phyloP scores from a whole-genome alignment of 139 green algal genomes.

The Chlamydomonas asymmetrica region DNA sequence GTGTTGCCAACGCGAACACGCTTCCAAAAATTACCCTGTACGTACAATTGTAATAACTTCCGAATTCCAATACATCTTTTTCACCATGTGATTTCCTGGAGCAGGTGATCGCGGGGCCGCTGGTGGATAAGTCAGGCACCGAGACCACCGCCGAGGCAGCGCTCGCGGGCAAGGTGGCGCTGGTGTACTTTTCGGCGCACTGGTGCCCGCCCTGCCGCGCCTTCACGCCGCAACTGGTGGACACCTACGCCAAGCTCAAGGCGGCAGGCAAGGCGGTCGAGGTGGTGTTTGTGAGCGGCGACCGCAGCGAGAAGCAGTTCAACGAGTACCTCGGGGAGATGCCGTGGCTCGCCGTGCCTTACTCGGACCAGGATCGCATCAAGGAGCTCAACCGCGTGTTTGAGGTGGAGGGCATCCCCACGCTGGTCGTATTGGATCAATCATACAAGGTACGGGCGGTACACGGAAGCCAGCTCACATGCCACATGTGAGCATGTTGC shows the following conservation, averaged over 20 bases:
- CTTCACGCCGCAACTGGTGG: slow-evolving; percentile 34
- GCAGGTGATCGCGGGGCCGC: slow-evolving; percentile 11
- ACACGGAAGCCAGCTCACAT: too few relatives aligned
- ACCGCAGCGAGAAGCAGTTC: background rate
- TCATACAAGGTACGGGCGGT: too few relatives aligned
- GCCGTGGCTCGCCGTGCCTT: slow-evolving; percentile 21
- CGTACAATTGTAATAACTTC: too few relatives aligned
- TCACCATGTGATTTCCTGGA: too few relatives aligned
- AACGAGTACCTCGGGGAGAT: slow-evolving; percentile 30
- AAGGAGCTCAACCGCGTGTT: slow-evolving; percentile 8
- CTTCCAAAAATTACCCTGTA: too few relatives aligned
- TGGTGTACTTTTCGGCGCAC: slow-evolving; percentile 31
- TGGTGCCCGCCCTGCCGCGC: slow-evolving; percentile 29
- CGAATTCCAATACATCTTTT: too few relatives aligned
- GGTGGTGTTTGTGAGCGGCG: slow-evolving; percentile 24
- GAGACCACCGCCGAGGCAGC: background rate
- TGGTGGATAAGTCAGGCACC: background rate
- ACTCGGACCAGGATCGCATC: background rate
- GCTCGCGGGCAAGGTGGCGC: slow-evolving; percentile 8
- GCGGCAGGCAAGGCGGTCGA: slow-evolving; percentile 17
- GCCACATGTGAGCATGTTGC: too few relatives aligned
- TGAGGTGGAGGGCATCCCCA: slow-evolving; percentile 26
- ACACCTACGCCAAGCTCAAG: slow-evolving; percentile 9
- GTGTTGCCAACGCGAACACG: too few relatives aligned
- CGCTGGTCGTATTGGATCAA: slow-evolving; percentile 21